These are phyloP conservation scores for Plectosphaerella plurivora DNA, from an alignment of 2,329 filamentous ascomycete genomes.

Conservation along the genomic window DNA sequence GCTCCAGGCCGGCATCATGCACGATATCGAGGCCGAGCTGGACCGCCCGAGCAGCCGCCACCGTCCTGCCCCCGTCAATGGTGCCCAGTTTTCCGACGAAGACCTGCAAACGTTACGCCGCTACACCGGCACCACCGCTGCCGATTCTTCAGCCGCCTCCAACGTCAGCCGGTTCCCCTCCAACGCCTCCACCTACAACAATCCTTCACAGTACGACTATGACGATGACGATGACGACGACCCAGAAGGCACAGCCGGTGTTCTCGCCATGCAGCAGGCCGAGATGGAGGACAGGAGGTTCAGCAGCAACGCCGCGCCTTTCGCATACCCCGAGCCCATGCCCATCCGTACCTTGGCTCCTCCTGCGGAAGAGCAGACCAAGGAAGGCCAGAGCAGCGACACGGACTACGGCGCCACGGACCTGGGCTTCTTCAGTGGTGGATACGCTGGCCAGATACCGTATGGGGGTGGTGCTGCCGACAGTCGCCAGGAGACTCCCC, in stretches of 20 bases:
- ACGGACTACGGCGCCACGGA: constrained; percentile 71
- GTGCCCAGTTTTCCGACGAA: constrained; percentile 36
- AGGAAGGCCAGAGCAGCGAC: constrained; percentile 49
- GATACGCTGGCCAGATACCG: constrained; percentile 51
- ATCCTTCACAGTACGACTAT: constrained; percentile 28
- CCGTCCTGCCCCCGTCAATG: constrained; percentile 39
- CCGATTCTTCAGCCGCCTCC: constrained; percentile 25
- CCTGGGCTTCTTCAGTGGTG: constrained; percentile 69
- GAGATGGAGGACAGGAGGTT: constrained; percentile 70
- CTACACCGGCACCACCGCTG: constrained; percentile 44
- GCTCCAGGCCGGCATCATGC: constrained; percentile 48
- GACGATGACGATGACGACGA: constrained; percentile 73
- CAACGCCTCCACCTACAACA: constrained; percentile 34
- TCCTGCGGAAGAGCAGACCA: constrained; percentile 42
- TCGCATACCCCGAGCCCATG: constrained; percentile 40
- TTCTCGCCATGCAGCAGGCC: constrained; percentile 78
- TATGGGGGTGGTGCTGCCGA: constrained; percentile 44
- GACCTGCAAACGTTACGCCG: constrained; percentile 42
- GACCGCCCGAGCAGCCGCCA: constrained; percentile 31
- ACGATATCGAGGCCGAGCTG: constrained; percentile 54
- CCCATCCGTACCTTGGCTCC: constrained; percentile 32
- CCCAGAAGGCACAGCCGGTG: constrained; percentile 77
- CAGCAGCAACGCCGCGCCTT: constrained; percentile 35
- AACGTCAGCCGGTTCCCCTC: constrained; percentile 34
- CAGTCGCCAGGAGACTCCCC: constrained; percentile 34